These are phyloP conservation scores for Nicotiana obtusifolia DNA, from an alignment of 257 asterid genomes.

Conservation along the genomic window DNA sequence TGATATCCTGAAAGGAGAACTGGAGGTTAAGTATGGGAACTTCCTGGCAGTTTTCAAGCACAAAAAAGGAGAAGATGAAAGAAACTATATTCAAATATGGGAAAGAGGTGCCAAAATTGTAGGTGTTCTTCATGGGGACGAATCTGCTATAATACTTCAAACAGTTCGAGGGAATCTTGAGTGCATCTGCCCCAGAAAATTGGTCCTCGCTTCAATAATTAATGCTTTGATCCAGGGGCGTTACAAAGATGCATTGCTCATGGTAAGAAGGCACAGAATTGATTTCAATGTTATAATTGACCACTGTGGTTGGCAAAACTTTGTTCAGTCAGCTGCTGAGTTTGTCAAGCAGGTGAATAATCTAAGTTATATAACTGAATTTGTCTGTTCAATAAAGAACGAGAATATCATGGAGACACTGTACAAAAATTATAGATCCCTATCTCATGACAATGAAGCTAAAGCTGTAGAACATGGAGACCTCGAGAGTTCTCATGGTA, in stretches of 20 bases:
- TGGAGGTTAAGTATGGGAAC: constrained; percentile 61
- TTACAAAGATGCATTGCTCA: constrained; percentile 72
- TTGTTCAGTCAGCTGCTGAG: constrained; percentile 58
- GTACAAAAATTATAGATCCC: constrained; percentile 46
- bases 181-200: constrained; percentile 84
- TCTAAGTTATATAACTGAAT: constrained; percentile 77
- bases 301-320: constrained; percentile 79
- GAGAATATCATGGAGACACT: constrained; percentile 75
- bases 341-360: constrained; percentile 78
- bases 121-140: constrained; percentile 91
- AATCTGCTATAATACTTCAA: constrained; percentile 84
- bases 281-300: constrained; percentile 89
- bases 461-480: constrained; percentile 25
- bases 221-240: constrained; percentile 68
- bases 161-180: constrained; percentile 94
- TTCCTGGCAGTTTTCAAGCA: constrained; percentile 57
- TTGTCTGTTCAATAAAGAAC: constrained; percentile 68
- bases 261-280: constrained; percentile 89
- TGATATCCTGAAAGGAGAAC: constrained; percentile 56
- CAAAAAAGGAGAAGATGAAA: constrained; percentile 48
- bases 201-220: constrained; percentile 72
- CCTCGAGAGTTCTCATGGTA: constrained; percentile 27
- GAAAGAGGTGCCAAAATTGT: constrained; percentile 76
- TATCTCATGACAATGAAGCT: constrained; percentile 28
- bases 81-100: constrained; percentile 60